Evolutionary conservation across 441 rosid genomes (phyloP), one percentile per base, ranked within the genome.

Genomic region (Flueggea neowawraea): DNA sequence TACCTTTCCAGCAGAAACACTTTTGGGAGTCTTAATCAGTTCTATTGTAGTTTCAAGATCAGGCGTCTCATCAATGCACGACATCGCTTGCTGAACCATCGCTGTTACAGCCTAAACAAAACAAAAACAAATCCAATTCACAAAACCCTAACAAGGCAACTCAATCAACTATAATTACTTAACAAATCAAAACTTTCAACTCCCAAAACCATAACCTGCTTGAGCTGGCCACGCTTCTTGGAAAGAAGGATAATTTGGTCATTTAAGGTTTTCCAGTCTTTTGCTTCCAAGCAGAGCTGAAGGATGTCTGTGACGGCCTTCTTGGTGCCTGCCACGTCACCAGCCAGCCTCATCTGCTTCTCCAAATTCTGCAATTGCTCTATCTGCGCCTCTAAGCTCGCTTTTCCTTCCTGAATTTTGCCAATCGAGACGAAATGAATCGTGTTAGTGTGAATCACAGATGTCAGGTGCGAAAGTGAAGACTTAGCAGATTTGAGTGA

Each of bases 41-140:
- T 95, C 99, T 32, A 88, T 78, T 51, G 86, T 89, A 59, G 96
- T 80, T 69, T 90, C 98, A 54, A 89, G 64, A 63, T 95, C 98
- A 33, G 97, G 98, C 16, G 98, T 91, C 83, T 86, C 80, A 56
- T 95, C 99, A 69, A 91, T 95, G 64, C 88, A 95, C 58, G 78
- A 80, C 96, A 91, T 95, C 11, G 98, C 98, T 76, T 91, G 98
- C 84, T 91, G 98, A 73, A 95, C 99, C 97, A 95, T 85, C 13
- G 93, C 90, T 68, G 92, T 87, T 48, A 91, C 95, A 60, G 91
- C 99, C 99, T 95, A 72, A 22, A n/a, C 17, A 48, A 50, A 56
- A 54, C 4, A 45, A 12, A 33, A 50, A 61, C 14, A 39, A 50
- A 55, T 57, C 12, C 31, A 45, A 41, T 10, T 6, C 33, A 6